phyloP scores from a whole-genome alignment of 805 yeast genomes.

The Hanseniaspora occidentalis region DNA sequence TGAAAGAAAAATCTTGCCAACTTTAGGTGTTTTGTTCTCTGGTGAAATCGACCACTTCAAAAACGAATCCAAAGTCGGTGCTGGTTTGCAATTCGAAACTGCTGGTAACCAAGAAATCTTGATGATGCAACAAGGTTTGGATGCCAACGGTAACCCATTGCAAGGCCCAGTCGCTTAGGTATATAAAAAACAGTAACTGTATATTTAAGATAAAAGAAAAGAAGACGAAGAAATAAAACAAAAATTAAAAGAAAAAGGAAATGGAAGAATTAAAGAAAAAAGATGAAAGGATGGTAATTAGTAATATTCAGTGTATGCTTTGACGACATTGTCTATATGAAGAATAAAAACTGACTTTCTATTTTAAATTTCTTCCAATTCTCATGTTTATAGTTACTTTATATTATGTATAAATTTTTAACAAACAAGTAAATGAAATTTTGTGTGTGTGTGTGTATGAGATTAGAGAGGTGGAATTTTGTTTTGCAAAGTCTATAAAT shows the following conservation, averaged over 20 bases:
- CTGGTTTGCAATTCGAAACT: constrained; percentile 91
- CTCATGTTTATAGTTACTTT: constrained; percentile 1
- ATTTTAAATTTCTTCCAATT: not conserved
- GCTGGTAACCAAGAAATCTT: constrained; percentile 89
- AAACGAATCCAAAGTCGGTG: constrained; percentile 70
- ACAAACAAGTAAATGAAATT: not conserved
- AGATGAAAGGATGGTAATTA: too few relatives aligned
- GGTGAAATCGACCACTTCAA: constrained; percentile 88
- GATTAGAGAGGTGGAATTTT: too few relatives aligned
- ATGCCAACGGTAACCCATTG: constrained; percentile 75
- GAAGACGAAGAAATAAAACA: not conserved
- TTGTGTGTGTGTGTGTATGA: not conserved
- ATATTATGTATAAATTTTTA: not conserved
- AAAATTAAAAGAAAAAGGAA: not conserved
- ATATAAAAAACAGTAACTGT: too few relatives aligned
- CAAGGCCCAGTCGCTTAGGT: constrained; percentile 44
- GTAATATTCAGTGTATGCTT: too few relatives aligned
- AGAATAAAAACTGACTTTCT: too few relatives aligned
- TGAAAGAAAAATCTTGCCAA: constrained; percentile 89
- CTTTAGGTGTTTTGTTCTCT: constrained; percentile 73
- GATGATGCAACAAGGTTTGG: constrained; percentile 84
- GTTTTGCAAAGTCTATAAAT: too few relatives aligned
- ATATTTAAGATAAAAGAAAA: not conserved
- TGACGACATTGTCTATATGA: too few relatives aligned
- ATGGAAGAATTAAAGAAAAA: not conserved